These are phyloP conservation scores for Sarocladium brachiariae DNA, from an alignment of 2,329 filamentous ascomycete species.

Conservation along the genomic window DNA sequence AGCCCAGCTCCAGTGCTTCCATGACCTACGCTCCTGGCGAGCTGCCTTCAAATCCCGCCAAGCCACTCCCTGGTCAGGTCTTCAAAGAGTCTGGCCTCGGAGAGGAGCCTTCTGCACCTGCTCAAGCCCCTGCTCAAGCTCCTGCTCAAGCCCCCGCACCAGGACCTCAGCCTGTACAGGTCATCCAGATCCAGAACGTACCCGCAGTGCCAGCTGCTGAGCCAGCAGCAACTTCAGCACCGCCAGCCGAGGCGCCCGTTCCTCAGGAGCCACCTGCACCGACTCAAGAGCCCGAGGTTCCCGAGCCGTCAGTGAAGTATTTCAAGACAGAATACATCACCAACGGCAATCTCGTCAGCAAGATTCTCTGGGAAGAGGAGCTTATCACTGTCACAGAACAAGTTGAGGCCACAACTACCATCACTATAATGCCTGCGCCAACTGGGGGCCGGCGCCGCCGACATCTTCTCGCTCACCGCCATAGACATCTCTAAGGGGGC, in stretches of 20 bases:
- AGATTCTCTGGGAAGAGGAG: slow-evolving; percentile 52
- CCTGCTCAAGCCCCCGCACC: neutral
- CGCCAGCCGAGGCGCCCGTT: slow-evolving; percentile 9
- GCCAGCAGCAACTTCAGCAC: neutral
- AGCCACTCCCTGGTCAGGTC: slow-evolving; percentile 34
- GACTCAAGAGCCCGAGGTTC: slow-evolving; percentile 19
- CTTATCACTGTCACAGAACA: slow-evolving; percentile 45
- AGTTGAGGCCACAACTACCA: slow-evolving; percentile 32
- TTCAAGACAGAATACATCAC: slow-evolving; percentile 49
- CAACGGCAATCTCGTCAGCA: slow-evolving; percentile 40
- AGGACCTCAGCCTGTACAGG: slow-evolving; percentile 7
- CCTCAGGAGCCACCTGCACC: slow-evolving; percentile 17
- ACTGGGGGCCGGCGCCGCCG: slow-evolving; percentile 20
- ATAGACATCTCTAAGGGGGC: slow-evolving; percentile 20
- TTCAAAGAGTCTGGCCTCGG: slow-evolving; percentile 28
- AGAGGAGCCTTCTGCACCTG: slow-evolving; percentile 14
- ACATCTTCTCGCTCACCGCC: slow-evolving; percentile 34
- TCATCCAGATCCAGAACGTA: neutral
- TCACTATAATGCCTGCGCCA: slow-evolving; percentile 25
- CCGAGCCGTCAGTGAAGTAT: slow-evolving; percentile 26
- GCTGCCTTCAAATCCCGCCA: slow-evolving; percentile 23
- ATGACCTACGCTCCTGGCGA: slow-evolving; percentile 31
- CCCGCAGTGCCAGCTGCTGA: neutral
- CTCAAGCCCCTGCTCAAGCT: slow-evolving; percentile 6
- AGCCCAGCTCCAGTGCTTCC: slow-evolving; percentile 20